Evolutionary conservation across 495 filamentous ascomycete genomes (phyloP).

Genomic region (Aspergillus bertholletiae): DNA sequence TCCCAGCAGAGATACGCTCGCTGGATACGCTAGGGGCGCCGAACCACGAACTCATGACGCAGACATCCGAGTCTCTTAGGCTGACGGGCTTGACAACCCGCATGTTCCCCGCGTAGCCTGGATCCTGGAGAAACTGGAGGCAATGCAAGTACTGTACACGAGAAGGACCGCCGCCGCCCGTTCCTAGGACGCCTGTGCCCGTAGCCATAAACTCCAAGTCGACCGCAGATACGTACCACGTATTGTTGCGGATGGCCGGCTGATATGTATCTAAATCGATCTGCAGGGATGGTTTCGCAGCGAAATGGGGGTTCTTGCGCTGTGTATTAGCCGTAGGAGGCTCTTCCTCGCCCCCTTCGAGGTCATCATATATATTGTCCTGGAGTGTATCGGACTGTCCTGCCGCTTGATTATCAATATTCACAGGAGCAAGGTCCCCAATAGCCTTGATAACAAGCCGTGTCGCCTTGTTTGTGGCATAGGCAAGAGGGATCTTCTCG

Average conservation of each 20-base stretch:
- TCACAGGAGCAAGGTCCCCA: neutral
- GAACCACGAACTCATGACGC: conserved; percentile 22
- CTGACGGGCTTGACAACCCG: conserved; percentile 13
- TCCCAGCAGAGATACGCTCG: conserved; percentile 25
- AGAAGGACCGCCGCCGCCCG: conserved; percentile 22
- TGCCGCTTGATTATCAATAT: neutral
- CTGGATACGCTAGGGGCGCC: conserved; percentile 22
- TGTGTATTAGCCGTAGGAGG: neutral
- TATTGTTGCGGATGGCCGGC: conserved; percentile 44
- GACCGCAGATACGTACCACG: conserved; percentile 21
- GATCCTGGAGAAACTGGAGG: conserved; percentile 12
- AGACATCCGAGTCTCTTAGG: conserved; percentile 19
- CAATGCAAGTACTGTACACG: conserved; percentile 20
- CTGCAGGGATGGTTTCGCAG: conserved; percentile 3
- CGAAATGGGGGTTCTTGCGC: conserved; percentile 1
- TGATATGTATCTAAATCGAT: conserved; percentile 47
- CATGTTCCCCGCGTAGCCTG: conserved; percentile 14
- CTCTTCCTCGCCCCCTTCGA: neutral
- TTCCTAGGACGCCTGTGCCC: conserved; percentile 20
- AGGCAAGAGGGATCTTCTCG: neutral
- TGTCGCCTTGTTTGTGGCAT: neutral
- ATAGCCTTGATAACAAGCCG: neutral
- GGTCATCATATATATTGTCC: no score
- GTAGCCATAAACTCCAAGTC: conserved; percentile 26
- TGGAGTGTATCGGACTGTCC: no score